A percentile compares a stretch with the other conserved stretches of the same genome.
phyloP scores from a whole-genome alignment of 257 asterid genomes.

The Nicotiana tabacum region DNA sequence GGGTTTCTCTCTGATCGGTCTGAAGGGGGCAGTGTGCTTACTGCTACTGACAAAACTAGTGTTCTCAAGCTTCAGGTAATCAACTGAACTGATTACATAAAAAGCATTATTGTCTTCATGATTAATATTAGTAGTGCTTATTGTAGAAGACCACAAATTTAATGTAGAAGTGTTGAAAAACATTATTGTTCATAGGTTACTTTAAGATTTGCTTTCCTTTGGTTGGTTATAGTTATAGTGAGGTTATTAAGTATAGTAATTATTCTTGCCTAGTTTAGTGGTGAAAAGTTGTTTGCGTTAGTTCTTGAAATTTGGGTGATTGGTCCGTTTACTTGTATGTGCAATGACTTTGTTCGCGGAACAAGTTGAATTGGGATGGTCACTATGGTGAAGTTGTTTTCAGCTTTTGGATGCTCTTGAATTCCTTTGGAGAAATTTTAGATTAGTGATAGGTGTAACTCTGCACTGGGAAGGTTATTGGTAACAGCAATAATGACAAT shows the following conservation, averaged over 20 bases:
- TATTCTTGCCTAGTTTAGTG: not conserved
- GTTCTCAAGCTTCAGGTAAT: slow-evolving; percentile 87
- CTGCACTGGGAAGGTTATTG: not conserved
- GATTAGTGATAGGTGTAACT: not conserved
- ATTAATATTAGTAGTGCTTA: not conserved
- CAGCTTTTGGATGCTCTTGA: not conserved
- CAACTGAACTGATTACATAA: not conserved
- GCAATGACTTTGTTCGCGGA: not conserved
- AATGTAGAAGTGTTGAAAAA: not conserved
- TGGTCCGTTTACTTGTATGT: not conserved
- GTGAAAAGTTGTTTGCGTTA: not conserved
- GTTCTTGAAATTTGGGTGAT: not conserved
- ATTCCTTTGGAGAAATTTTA: not conserved
- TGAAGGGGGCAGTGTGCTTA: slow-evolving; percentile 60
- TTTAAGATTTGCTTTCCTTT: not conserved
- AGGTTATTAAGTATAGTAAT: not conserved
- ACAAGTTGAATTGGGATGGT: not conserved
- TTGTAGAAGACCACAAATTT: not conserved
- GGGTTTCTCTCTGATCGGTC: slow-evolving; percentile 79
- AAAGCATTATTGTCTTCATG: not conserved
- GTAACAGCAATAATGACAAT: not conserved
- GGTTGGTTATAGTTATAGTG: not conserved
- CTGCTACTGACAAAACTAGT: slow-evolving; percentile 72
- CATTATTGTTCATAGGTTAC: not conserved
- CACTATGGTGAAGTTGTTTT: not conserved